Conservation (phyloP, 2,329 filamentous ascomycete genomes). For the Pseudogymnoascus sp. region DNA sequence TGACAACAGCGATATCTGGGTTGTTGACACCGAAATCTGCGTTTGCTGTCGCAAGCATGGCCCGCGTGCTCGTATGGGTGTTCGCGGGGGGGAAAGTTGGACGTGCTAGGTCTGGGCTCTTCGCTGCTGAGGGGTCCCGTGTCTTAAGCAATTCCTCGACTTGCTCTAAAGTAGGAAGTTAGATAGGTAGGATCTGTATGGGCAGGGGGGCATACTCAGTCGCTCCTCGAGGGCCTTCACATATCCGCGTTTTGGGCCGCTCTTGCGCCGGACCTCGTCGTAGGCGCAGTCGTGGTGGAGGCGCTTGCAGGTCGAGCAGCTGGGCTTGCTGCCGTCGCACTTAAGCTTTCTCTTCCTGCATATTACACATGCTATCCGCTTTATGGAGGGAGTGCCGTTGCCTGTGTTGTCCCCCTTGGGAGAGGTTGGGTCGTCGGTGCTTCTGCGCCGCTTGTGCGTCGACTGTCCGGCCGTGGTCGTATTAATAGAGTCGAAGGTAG, state of each 20-base stretch:
- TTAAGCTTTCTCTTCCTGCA: slow-evolving; percentile 85
- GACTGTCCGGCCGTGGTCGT: slow-evolving; percentile 24
- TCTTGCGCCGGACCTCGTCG: slow-evolving; percentile 64
- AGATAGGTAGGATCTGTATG: slow-evolving; percentile 5
- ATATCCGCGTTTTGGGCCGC: slow-evolving; percentile 64
- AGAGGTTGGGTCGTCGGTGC: slow-evolving; percentile 27
- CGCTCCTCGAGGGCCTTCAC: slow-evolving; percentile 74
- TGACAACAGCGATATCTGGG: slow-evolving; percentile 40
- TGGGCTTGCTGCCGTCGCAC: slow-evolving; percentile 60
- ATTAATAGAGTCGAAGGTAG: slow-evolving; percentile 38
- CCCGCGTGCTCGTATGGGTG: slow-evolving; percentile 6
- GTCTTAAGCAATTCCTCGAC: slow-evolving; percentile 86
- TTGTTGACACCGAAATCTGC: slow-evolving; percentile 38
- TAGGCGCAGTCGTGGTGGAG: slow-evolving; percentile 61
- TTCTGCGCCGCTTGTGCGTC: slow-evolving; percentile 27
- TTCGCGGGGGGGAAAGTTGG: slow-evolving; percentile 17
- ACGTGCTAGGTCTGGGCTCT: slow-evolving; percentile 16
- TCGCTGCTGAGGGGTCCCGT: slow-evolving; percentile 47
- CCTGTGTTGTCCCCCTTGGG: slow-evolving; percentile 20
- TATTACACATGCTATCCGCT: slow-evolving; percentile 89
- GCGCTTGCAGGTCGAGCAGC: slow-evolving; percentile 58
- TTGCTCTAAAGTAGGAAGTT: slow-evolving; percentile 55
- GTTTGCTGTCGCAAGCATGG: slow-evolving; percentile 13
- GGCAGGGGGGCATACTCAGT: slow-evolving; percentile 57
- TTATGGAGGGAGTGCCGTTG: slow-evolving; percentile 62